Conservation (phyloP, 2,329 filamentous ascomycete genomes). For the Exutisphaerella laricina region DNA sequence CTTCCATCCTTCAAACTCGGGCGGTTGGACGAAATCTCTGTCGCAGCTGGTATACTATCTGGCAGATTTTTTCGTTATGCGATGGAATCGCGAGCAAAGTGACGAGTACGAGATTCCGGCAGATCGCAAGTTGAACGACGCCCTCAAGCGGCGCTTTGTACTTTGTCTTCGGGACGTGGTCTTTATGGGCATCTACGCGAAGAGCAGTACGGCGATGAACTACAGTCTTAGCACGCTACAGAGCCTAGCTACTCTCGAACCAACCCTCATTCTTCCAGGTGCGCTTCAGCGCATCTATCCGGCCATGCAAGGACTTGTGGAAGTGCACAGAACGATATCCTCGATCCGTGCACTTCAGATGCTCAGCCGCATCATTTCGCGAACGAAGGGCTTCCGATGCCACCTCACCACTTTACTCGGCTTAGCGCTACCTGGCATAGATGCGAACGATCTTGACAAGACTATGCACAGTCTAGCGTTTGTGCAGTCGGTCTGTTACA, state of each 20-base stretch:
- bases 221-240: conserved; percentile 89
- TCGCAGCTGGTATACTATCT: conserved; percentile 89
- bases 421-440: conserved; percentile 86
- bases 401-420: conserved; percentile 94
- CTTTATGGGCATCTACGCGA: conserved; percentile 97
- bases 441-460: conserved; percentile 96
- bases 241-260: conserved; percentile 83
- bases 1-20: conserved; percentile 96
- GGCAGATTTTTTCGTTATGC: conserved; percentile 91
- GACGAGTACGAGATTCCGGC: conserved; percentile 82
- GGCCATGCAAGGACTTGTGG: conserved; percentile 90
- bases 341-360: conserved; percentile 88
- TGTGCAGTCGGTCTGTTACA: conserved; percentile 92
- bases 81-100: conserved; percentile 92
- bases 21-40: conserved; percentile 81
- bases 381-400: conserved; percentile 92
- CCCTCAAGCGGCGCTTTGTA: conserved; percentile 85
- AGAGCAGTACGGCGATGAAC: conserved; percentile 85
- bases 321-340: conserved; percentile 93
- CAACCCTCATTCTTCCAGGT: conserved; percentile 83
- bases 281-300: conserved; percentile 95
- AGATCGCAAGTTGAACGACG: conserved; percentile 71
- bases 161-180: conserved; percentile 83
- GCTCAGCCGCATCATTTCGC: conserved; percentile 83
- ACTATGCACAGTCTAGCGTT: conserved; percentile 91